These are phyloP conservation scores for Triticum turgidum DNA, from an alignment of 176 grass and related monocot species.

Conservation along the genomic window DNA sequence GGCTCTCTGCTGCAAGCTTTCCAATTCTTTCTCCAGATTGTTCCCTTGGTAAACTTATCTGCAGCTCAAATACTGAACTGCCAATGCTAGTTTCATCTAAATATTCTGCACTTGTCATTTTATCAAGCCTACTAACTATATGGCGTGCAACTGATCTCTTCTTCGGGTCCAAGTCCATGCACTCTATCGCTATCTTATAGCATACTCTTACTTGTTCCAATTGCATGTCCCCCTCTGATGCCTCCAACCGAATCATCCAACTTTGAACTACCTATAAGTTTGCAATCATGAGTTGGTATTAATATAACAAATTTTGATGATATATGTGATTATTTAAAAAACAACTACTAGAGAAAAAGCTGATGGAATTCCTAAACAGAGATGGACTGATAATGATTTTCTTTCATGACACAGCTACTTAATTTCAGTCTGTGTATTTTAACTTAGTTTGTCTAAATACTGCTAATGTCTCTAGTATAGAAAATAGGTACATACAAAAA, in stretches of 20 bases:
- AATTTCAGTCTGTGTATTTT: background rate
- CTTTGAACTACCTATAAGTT: background rate
- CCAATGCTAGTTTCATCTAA: background rate
- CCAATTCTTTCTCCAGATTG: background rate
- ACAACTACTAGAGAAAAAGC: too few relatives aligned
- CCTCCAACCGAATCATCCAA: background rate
- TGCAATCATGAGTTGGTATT: background rate
- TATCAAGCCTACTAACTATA: background rate
- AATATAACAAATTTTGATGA: too few relatives aligned
- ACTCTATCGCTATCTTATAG: background rate
- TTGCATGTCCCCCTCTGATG: background rate
- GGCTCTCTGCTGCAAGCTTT: background rate
- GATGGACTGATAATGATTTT: background rate
- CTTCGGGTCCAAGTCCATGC: background rate
- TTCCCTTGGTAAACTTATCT: background rate
- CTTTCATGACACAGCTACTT: background rate
- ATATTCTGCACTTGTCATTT: background rate
- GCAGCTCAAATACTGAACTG: background rate
- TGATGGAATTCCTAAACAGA: background rate
- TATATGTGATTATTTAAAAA: too few relatives aligned
- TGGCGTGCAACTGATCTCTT: too few relatives aligned
- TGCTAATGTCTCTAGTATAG: background rate
- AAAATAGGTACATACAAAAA: background rate
- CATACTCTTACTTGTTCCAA: conserved; percentile 6
- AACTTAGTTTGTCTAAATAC: background rate